Conservation (phyloP, 768 basidiomycete species). For the Cantharellus anzutake region DNA sequence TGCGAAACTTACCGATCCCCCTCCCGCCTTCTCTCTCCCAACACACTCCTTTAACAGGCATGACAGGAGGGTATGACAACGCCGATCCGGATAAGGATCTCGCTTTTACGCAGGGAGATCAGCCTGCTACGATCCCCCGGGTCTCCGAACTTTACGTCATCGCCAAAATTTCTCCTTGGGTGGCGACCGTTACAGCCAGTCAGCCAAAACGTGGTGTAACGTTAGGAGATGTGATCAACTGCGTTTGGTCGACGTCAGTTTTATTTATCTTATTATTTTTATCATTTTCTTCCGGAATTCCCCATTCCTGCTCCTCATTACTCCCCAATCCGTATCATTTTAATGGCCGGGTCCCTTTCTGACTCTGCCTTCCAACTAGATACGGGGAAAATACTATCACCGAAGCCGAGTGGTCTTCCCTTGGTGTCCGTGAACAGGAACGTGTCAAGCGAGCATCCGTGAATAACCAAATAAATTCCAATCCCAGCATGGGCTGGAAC, state of each 20-base stretch:
- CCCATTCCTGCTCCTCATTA: no score
- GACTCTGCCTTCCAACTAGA: slow-evolving; percentile 19
- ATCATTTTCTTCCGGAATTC: no score
- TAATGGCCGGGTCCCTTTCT: no score
- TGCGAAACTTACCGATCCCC: background rate
- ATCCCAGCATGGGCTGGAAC: slow-evolving; percentile 12
- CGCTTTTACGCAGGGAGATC: slow-evolving; percentile 1
- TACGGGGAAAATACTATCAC: slow-evolving; percentile 52
- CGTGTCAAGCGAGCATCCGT: slow-evolving; percentile 44
- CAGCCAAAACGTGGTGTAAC: slow-evolving; percentile 36
- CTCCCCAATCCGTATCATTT: no score
- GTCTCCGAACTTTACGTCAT: slow-evolving; percentile 9
- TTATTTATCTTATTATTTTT: background rate
- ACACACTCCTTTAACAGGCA: background rate
- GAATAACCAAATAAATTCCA: slow-evolving; percentile 18
- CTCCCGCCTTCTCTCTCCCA: background rate
- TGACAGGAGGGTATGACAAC: slow-evolving; percentile 1
- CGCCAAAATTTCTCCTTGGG: slow-evolving; percentile 36
- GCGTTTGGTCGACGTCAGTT: slow-evolving; percentile 61
- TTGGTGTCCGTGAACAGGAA: slow-evolving; percentile 49
- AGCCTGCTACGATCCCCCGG: slow-evolving; percentile 9
- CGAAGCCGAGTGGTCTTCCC: slow-evolving; percentile 39
- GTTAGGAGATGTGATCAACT: slow-evolving; percentile 48
- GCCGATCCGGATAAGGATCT: background rate
- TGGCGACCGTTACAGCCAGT: slow-evolving; percentile 52